Base-by-base conservation (phyloP, 345 rosid genomes). In the Gynandropsis gynandra region DNA sequence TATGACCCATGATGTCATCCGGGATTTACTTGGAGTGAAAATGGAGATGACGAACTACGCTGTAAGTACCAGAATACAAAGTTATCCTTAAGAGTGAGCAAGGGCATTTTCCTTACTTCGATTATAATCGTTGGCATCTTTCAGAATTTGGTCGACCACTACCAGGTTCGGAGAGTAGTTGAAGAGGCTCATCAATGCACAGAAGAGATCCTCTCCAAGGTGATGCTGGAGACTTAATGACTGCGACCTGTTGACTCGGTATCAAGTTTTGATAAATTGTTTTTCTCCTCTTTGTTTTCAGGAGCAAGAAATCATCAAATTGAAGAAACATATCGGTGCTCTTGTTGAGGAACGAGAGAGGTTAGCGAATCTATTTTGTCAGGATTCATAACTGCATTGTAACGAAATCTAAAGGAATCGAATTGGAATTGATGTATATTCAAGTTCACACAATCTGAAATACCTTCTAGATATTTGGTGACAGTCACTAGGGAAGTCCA, bases 1-100 rank as follows among this genome's bases (percentile, higher is more conserved):
- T 85, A 89, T 83, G 97, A 86, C 97, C 17, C 94, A 86, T 58
- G 95, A 89, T 63, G 83, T 89, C 62, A 86, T 89, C 59, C 92
- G 88, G 42, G 97, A 89, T 77, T 74, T 89, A 62, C 94, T 89
- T 54, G 86, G 94, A 17, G 83, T 89, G 59, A 86, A 81, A 67
- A 59, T 86, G 79, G 97, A 89, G 54, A 76, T 89, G 74, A 81
- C 83, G 14, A 83, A 77, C 68, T 86, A 89, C 54, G 95, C 94
- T 24, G 97, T 86, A 74, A 75, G 94, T 74, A 24, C 5, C 4
- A 24, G 29, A 24, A 24, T 24, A 24, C 5, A 2, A 24, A 24
- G 29, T 24, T 4, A 8, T 10, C 16, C n/a, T 47, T 29, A 32
- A 47, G 52, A 27, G 8, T 11, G 13, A 52, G 20, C 7, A 38